phyloP scores from a whole-genome alignment of 805 yeast genomes.

The Zygosaccharomyces lentus region DNA sequence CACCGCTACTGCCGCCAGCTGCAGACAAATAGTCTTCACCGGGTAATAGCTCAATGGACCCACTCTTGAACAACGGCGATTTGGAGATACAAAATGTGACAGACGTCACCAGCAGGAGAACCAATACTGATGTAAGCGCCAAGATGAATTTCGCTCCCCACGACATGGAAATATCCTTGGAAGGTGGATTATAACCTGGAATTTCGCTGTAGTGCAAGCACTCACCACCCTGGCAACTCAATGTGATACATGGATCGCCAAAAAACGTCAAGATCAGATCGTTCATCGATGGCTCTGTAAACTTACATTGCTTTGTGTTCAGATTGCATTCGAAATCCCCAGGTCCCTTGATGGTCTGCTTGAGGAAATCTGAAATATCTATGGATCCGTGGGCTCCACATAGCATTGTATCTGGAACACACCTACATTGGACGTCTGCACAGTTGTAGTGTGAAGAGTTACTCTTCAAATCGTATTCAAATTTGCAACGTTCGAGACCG shows the following conservation, averaged over 20 bases:
- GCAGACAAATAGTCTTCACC: constrained; percentile 23
- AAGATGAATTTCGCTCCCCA: constrained; percentile 42
- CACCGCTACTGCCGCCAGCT: constrained; percentile 11
- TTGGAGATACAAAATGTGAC: constrained; percentile 46
- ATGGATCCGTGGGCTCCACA: constrained; percentile 95
- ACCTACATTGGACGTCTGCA: constrained; percentile 73
- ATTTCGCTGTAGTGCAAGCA: constrained; percentile 89
- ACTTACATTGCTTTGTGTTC: constrained; percentile 56
- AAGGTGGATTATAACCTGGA: constrained; percentile 80
- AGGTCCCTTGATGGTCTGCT: constrained; percentile 88
- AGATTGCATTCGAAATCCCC: constrained; percentile 86
- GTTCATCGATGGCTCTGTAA: constrained; percentile 95
- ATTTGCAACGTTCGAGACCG: constrained; percentile 69
- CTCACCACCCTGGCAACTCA: constrained; percentile 81
- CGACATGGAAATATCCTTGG: constrained; percentile 30
- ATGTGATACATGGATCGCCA: constrained; percentile 88
- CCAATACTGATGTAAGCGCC: constrained; percentile 39
- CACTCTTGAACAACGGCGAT: constrained; percentile 54
- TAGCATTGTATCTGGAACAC: constrained; percentile 87
- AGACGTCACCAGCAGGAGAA: constrained; percentile 29
- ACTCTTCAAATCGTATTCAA: constrained; percentile 53
- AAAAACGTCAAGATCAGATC: constrained; percentile 83
- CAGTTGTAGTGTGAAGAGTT: constrained; percentile 78
- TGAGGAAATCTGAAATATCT: constrained; percentile 87
- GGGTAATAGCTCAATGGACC: constrained; percentile 25